These are phyloP conservation scores for Telfairia occidentalis DNA, from an alignment of 331 rosid species.

Conservation along the genomic window DNA sequence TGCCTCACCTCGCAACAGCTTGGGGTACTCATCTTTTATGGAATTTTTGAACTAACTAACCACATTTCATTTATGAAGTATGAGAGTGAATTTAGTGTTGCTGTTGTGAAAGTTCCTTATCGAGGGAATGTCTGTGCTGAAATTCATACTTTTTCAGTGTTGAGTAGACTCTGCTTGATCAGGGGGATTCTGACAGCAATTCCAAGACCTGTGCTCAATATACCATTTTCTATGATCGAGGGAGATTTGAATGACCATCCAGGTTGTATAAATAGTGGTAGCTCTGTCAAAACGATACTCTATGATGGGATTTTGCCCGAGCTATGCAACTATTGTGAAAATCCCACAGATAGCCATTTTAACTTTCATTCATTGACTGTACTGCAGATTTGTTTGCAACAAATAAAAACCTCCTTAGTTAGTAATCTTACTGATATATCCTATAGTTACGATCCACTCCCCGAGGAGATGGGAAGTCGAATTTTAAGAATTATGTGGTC, in stretches of 20 bases:
- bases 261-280: slow-evolving; percentile 11
- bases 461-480: slow-evolving; percentile 75
- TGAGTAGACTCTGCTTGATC: slow-evolving; percentile 79
- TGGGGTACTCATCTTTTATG: slow-evolving; percentile 50
- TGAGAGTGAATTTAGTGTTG: slow-evolving; percentile 26
- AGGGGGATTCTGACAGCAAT: slow-evolving; percentile 90
- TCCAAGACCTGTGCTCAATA: slow-evolving; percentile 66
- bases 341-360: slow-evolving; percentile 80
- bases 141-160: slow-evolving; percentile 38
- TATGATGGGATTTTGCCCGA: slow-evolving; percentile 91
- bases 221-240: slow-evolving; percentile 23
- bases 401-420: slow-evolving; percentile 56
- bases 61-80: slow-evolving; percentile 14
- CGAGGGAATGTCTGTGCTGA: slow-evolving; percentile 37
- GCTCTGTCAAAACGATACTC: slow-evolving; percentile 42
- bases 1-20: slow-evolving; percentile 52
- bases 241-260: slow-evolving; percentile 19
- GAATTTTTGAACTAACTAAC: slow-evolving; percentile 35
- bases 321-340: slow-evolving; percentile 75
- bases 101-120: slow-evolving; percentile 44
- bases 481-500: slow-evolving; percentile 75
- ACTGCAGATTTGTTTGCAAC: slow-evolving; percentile 93
- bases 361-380: slow-evolving; percentile 89
- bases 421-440: slow-evolving; percentile 38
- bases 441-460: slow-evolving; percentile 46